A percentile compares a stretch with the other conserved stretches of the same genome.
phyloP scores from a whole-genome alignment of 345 rosid species.

The Aethionema arabicum region DNA sequence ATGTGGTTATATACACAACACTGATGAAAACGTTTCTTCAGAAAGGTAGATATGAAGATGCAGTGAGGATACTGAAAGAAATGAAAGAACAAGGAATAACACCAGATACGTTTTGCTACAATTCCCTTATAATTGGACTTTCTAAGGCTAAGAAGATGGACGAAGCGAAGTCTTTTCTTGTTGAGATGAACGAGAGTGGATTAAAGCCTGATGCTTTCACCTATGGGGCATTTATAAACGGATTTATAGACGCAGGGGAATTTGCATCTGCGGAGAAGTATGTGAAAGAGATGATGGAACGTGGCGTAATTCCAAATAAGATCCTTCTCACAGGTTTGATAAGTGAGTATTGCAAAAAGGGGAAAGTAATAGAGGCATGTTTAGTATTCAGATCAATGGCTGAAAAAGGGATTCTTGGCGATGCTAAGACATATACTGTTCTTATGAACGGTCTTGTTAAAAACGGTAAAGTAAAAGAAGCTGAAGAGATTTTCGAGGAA shows the following conservation, averaged over 20 bases:
- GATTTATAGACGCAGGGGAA: slow-evolving; percentile 55
- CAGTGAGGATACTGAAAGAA: slow-evolving; percentile 46
- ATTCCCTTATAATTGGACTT: slow-evolving; percentile 67
- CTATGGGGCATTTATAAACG: slow-evolving; percentile 63
- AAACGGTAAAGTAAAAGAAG: slow-evolving; percentile 58
- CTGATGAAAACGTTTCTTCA: slow-evolving; percentile 58
- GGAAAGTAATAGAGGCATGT: slow-evolving; percentile 52
- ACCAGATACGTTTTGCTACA: slow-evolving; percentile 75
- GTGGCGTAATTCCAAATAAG: slow-evolving; percentile 61
- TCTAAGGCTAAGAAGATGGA: slow-evolving; percentile 75
- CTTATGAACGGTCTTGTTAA: slow-evolving; percentile 68
- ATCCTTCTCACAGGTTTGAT: slow-evolving; percentile 52
- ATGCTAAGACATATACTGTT: slow-evolving; percentile 49
- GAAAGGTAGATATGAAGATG: slow-evolving; percentile 55
- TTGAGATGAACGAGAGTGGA: slow-evolving; percentile 60
- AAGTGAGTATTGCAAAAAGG: slow-evolving; percentile 65
- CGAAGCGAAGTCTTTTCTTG: slow-evolving; percentile 57
- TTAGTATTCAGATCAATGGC: slow-evolving; percentile 54
- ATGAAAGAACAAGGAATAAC: slow-evolving; percentile 57
- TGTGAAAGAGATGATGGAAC: slow-evolving; percentile 60
- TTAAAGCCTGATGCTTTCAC: slow-evolving; percentile 68
- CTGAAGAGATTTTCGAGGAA: slow-evolving; percentile 56
- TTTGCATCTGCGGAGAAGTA: slow-evolving; percentile 57
- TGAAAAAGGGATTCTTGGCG: slow-evolving; percentile 49
- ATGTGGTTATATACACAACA: slow-evolving; percentile 54